A percentile compares a stretch with the other conserved stretches of the same genome.
Evolutionary conservation across 1,284 basidiomycete species (phyloP).

Genomic region (Apiotrichum gracile): DNA sequence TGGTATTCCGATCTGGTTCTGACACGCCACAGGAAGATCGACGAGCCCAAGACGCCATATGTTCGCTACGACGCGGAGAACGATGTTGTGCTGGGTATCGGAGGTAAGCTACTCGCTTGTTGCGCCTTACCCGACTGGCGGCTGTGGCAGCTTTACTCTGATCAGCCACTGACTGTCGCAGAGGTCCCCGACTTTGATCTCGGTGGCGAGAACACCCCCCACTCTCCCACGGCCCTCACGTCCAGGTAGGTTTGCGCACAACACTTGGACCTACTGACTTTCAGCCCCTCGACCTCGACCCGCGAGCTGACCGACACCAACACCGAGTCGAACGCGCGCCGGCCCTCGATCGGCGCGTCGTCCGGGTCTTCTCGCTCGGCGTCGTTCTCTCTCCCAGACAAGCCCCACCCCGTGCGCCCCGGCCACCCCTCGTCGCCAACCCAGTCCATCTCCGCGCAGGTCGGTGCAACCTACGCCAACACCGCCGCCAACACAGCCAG

Average conservation of each 20-base stretch:
- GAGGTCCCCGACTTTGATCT: conserved; percentile 54
- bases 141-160: not conserved
- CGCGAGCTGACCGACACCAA: conserved; percentile 7
- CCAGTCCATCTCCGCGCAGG: conserved; percentile 52
- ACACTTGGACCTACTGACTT: not conserved
- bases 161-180: conserved; percentile 30
- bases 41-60: conserved; percentile 92
- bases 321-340: conserved; percentile 20
- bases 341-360: conserved; percentile 58
- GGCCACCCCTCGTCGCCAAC: conserved; percentile 26
- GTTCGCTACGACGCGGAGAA: conserved; percentile 82
- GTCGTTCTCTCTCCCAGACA: conserved; percentile 57
- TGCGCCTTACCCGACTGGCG: no score
- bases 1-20: no score
- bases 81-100: conserved; percentile 63
- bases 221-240: conserved; percentile 1
- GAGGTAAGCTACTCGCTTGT: conserved; percentile 50
- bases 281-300: conserved; percentile 1
- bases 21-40: conserved; percentile 61
- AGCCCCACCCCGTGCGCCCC: conserved; percentile 33
- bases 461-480: conserved; percentile 42
- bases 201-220: conserved; percentile 4
- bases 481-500: conserved; percentile 33
- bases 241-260: not conserved
- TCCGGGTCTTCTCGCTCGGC: conserved; percentile 69